These are phyloP conservation scores for Rhynchosporium secalis DNA, from an alignment of 2,329 filamentous ascomycete species.

Conservation along the genomic window DNA sequence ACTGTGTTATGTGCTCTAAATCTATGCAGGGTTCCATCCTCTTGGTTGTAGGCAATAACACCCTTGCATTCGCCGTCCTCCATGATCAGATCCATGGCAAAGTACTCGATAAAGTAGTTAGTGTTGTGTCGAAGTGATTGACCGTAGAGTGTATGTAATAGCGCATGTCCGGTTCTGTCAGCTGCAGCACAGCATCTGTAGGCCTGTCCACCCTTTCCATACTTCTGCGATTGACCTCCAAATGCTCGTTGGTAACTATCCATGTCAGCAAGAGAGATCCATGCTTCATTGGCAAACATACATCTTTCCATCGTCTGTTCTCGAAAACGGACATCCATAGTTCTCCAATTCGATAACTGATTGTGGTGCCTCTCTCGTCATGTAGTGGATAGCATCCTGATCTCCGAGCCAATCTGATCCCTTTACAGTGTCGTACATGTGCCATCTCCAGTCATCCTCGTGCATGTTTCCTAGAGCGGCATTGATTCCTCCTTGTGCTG, in stretches of 20 bases:
- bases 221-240: constrained; percentile 94
- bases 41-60: constrained; percentile 97
- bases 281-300: constrained; percentile 44
- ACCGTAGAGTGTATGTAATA: constrained; percentile 97
- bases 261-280: constrained; percentile 27
- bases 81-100: constrained; percentile 96
- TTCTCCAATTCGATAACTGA: constrained; percentile 95
- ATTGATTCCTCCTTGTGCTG: constrained; percentile 82
- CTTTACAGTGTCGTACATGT: constrained; percentile 99
- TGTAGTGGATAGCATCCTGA: constrained; percentile 97
- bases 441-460: constrained; percentile 97
- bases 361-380: constrained; percentile 90
- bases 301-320: constrained; percentile 96
- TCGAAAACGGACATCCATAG: constrained; percentile 94
- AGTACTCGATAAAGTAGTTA: constrained; percentile 99
- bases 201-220: constrained; percentile 93
- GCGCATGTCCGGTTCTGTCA: constrained; percentile 94
- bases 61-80: constrained; percentile 95
- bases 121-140: constrained; percentile 97
- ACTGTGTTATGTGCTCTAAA: constrained; percentile 98
- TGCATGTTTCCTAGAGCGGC: constrained; percentile 94
- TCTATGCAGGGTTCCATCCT: constrained; percentile 95
- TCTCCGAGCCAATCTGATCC: constrained; percentile 97
- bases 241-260: constrained; percentile 92
- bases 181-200: constrained; percentile 91